Base-by-base conservation (phyloP, 805 yeast genomes). In the Pichia membranifaciens region DNA sequence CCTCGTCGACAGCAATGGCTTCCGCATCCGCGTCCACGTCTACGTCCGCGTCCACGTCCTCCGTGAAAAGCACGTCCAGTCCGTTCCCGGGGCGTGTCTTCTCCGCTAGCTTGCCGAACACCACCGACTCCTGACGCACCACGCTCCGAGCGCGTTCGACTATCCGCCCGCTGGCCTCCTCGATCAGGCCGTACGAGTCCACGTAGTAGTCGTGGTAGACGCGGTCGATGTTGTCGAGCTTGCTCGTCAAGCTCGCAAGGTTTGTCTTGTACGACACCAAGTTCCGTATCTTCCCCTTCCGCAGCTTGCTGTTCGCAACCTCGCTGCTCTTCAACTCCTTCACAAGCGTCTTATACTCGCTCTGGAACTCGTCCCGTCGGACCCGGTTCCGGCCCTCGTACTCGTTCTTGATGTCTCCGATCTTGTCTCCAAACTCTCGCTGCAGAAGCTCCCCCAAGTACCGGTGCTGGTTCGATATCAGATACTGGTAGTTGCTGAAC, bases 41-140 rank as follows among this genome's bases (percentile, higher is more conserved):
- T 13, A 32, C 38, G 13, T 44, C 43, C 6, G 39, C 45, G 8
- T 20, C 31, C 10, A 7, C 32, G 4, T 37, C 41, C 3, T 22
- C 12, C 3, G 16, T 20, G 1, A 32, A 9, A 13, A 44, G 25
- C 22, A 76, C 81, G 58, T 87, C 96, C 31, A 88, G 66, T 0
- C 96, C 96, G 23, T 91, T 93, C 13, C 95, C 96, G 4, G 84
- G 75, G 87, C 89, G 82, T 4, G 95, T 93, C 59, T 88, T 88
- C 48, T 79, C 72, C 0, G 95, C 95, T 20, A 88, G 79, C 23
- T 84, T 82, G 57, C 86, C 95, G 55, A 78, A 80, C 17, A 87
- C 79, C 56, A 87, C 93, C 16, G 88, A 79, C 60, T 88, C 91
- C 2, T 93, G 90, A 43, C 87, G 69, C 2, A 87, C 81, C 5